phyloP scores from a whole-genome alignment of 2,329 filamentous ascomycete genomes.

The Myriosclerotinia curreyana region DNA sequence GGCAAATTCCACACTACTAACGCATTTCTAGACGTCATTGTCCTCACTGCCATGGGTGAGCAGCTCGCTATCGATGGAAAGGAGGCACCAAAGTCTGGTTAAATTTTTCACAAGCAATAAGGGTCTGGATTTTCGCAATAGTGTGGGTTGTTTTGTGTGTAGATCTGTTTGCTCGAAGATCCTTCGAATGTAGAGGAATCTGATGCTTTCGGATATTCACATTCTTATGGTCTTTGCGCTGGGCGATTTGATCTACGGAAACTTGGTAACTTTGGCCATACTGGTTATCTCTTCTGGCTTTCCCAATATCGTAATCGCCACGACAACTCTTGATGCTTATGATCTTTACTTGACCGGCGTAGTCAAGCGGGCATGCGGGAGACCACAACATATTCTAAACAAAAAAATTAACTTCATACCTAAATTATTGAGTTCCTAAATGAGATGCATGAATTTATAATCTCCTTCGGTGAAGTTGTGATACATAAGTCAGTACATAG shows the following conservation, averaged over 20 bases:
- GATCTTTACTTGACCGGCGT: constrained; percentile 39
- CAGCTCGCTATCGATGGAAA: constrained; percentile 90
- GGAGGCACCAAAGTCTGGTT: constrained; percentile 64
- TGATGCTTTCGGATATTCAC: constrained; percentile 37
- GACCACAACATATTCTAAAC: constrained; percentile 36
- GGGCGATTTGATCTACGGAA: constrained; percentile 46
- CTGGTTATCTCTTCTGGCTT: constrained; percentile 41
- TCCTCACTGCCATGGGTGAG: constrained; percentile 96
- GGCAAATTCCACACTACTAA: constrained; percentile 13
- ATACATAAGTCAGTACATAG: background rate
- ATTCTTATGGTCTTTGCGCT: constrained; percentile 45
- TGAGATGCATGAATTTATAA: background rate
- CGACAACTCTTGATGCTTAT: constrained; percentile 35
- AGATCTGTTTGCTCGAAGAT: constrained; percentile 27
- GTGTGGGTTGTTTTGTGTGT: constrained; percentile 34
- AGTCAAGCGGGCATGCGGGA: constrained; percentile 38
- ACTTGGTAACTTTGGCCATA: constrained; percentile 45
- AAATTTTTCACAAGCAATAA: constrained; percentile 26
- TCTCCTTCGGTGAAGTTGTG: background rate
- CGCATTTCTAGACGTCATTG: constrained; percentile 67
- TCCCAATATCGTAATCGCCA: constrained; percentile 31
- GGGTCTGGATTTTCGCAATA: constrained; percentile 31
- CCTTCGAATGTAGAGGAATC: constrained; percentile 31
- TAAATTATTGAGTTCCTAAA: background rate
- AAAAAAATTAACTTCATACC: constrained; percentile 31